These are phyloP conservation scores for Phyllosticta ampelicida DNA, from an alignment of 2,329 filamentous ascomycete genomes.

Conservation along the genomic window DNA sequence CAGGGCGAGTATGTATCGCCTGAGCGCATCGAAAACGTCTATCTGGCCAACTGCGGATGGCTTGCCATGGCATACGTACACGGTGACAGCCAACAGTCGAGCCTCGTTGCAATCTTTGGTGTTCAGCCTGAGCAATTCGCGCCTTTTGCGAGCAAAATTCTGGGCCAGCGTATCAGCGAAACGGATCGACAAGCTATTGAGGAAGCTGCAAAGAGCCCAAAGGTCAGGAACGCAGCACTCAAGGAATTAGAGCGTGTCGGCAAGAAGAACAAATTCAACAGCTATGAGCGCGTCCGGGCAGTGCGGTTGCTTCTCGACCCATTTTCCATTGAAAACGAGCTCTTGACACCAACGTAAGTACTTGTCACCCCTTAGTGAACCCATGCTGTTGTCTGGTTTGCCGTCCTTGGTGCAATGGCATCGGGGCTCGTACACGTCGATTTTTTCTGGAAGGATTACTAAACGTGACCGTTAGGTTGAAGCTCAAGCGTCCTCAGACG, in stretches of 20 bases:
- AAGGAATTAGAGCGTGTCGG: slow-evolving; percentile 70
- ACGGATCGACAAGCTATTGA: slow-evolving; percentile 58
- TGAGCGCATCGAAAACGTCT: slow-evolving; percentile 93
- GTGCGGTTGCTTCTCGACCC: slow-evolving; percentile 72
- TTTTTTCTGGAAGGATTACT: slow-evolving; percentile 10
- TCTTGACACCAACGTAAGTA: slow-evolving; percentile 77
- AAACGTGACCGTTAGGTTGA: slow-evolving; percentile 40
- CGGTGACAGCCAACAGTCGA: slow-evolving; percentile 73
- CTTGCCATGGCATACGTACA: slow-evolving; percentile 79
- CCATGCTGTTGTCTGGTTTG: neutral
- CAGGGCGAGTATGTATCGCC: slow-evolving; percentile 98
- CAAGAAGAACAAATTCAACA: slow-evolving; percentile 79
- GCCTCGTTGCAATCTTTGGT: slow-evolving; percentile 77
- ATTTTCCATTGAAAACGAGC: slow-evolving; percentile 85
- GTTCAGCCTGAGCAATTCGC: slow-evolving; percentile 79
- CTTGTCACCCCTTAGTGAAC: neutral
- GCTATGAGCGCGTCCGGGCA: slow-evolving; percentile 73
- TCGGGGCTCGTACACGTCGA: too few species aligned
- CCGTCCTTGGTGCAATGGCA: neutral
- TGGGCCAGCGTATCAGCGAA: slow-evolving; percentile 54
- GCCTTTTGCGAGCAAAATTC: slow-evolving; percentile 63
- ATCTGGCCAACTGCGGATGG: slow-evolving; percentile 68
- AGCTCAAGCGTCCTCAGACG: slow-evolving; percentile 59
- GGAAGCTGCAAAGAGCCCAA: slow-evolving; percentile 55
- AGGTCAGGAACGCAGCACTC: slow-evolving; percentile 63